Conservation (phyloP, 1,139 yeast species). For the Debaryomycetaceae sp. region DNA sequence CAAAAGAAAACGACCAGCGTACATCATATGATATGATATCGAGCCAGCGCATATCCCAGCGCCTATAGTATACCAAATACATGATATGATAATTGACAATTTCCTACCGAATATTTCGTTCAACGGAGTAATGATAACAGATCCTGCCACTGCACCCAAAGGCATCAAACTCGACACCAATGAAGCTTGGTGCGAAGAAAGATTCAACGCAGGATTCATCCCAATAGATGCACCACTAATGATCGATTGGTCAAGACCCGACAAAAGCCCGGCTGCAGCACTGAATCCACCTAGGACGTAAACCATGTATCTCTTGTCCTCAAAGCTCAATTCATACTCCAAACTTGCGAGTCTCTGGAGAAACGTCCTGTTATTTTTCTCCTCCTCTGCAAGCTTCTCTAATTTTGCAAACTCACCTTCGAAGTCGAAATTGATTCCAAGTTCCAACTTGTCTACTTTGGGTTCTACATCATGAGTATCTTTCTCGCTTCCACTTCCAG, state of each 20-base stretch:
- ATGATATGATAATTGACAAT: constrained; percentile 48
- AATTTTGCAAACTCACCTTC: background rate
- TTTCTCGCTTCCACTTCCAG: background rate
- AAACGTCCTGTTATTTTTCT: constrained; percentile 11
- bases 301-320: constrained; percentile 44
- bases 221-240: constrained; percentile 58
- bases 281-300: constrained; percentile 49
- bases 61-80: constrained; percentile 55
- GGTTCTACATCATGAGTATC: background rate
- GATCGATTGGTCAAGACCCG: constrained; percentile 56
- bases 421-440: background rate
- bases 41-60: constrained; percentile 55
- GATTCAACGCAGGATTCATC: constrained; percentile 35
- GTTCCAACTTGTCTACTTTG: background rate
- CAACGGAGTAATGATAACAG: constrained; percentile 46
- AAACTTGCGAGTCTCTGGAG: constrained; percentile 18
- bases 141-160: constrained; percentile 55
- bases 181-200: constrained; percentile 34
- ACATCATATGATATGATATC: constrained; percentile 37
- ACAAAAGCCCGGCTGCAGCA: constrained; percentile 56
- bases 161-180: constrained; percentile 58
- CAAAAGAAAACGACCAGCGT: constrained; percentile 53
- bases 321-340: constrained; percentile 31
- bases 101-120: constrained; percentile 54
- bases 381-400: background rate